Percentiles rank a stretch among this genome's conserved stretches.
phyloP scores from a whole-genome alignment of 352 stramenopile species.

The Phytophthora fragariaefolia region DNA sequence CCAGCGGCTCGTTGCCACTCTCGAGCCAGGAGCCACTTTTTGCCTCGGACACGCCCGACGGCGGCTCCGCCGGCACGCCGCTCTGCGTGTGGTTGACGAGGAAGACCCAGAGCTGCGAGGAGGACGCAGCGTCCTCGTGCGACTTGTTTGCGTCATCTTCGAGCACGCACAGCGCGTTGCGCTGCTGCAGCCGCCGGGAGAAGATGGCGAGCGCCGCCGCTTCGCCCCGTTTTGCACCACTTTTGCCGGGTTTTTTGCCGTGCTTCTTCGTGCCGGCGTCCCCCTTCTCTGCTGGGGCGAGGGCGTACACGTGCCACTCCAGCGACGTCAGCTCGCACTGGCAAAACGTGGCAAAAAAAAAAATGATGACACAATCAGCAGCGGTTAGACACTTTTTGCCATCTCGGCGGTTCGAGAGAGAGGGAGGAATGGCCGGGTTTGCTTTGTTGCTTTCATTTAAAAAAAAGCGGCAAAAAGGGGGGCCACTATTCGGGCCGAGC shows the following conservation, averaged over 20 bases:
- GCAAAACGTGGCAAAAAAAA: background rate
- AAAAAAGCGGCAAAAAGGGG: slow-evolving; percentile 2
- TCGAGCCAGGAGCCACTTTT: slow-evolving; percentile 27
- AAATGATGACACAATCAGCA: background rate
- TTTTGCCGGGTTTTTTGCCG: slow-evolving; percentile 13
- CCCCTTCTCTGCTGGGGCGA: slow-evolving; percentile 5
- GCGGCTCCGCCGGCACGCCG: slow-evolving; percentile 37
- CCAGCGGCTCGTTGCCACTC: slow-evolving; percentile 9
- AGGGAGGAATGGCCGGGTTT: no score
- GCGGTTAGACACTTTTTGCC: background rate
- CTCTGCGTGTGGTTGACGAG: slow-evolving; percentile 47
- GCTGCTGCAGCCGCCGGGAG: slow-evolving; percentile 47
- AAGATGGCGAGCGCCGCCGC: slow-evolving; percentile 36
- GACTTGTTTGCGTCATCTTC: background rate
- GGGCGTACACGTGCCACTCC: slow-evolving; percentile 60
- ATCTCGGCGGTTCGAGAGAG: slow-evolving; percentile 12
- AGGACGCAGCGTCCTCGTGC: slow-evolving; percentile 1
- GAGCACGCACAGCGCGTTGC: slow-evolving; percentile 45
- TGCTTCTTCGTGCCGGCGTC: slow-evolving; percentile 12
- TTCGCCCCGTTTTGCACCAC: slow-evolving; percentile 8
- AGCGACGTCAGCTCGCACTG: slow-evolving; percentile 57
- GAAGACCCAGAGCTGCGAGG: slow-evolving; percentile 58
- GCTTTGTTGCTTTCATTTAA: no score
- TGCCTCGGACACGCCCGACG: slow-evolving; percentile 37
- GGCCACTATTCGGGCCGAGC: background rate